phyloP scores from a whole-genome alignment of 192 early-diverging fungal genomes.

The Martensiomyces pterosporus region DNA sequence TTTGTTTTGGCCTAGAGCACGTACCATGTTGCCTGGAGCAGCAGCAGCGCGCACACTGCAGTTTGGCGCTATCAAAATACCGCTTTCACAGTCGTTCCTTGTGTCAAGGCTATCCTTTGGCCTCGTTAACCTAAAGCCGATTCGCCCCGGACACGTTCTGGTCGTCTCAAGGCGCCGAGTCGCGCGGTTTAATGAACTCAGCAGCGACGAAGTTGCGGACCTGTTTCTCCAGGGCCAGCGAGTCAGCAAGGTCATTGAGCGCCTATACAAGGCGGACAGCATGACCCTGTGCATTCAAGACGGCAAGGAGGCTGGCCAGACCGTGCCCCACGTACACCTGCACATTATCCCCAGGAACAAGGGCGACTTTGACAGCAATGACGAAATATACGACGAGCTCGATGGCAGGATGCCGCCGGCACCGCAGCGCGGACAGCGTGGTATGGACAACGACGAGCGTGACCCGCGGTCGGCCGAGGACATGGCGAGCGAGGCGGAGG shows the following conservation, averaged over 20 bases:
- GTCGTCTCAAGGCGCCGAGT: conserved; percentile 67
- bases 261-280: conserved; percentile 61
- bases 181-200: conserved; percentile 71
- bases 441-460: conserved; percentile 68
- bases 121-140: conserved; percentile 91
- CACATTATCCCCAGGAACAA: conserved; percentile 82
- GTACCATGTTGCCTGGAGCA: too few relatives aligned
- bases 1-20: neutral
- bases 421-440: conserved; percentile 8
- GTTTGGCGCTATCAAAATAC: conserved; percentile 77
- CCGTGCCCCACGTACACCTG: conserved; percentile 88
- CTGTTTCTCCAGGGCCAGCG: conserved; percentile 76
- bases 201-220: conserved; percentile 75
- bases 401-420: too few relatives aligned
- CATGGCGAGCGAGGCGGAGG: conserved; percentile 58
- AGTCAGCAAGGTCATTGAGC: conserved; percentile 71
- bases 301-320: conserved; percentile 68
- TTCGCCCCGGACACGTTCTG: conserved; percentile 78
- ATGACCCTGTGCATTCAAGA: conserved; percentile 82
- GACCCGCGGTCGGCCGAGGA: conserved; percentile 67
- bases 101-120: conserved; percentile 66
- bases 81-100: conserved; percentile 72
- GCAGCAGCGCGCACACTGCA: too few relatives aligned
- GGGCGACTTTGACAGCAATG: conserved; percentile 81
- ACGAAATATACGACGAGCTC: conserved; percentile 83